phyloP scores from a whole-genome alignment of 192 early-diverging fungal species.

The Backusella tuberculispora region DNA sequence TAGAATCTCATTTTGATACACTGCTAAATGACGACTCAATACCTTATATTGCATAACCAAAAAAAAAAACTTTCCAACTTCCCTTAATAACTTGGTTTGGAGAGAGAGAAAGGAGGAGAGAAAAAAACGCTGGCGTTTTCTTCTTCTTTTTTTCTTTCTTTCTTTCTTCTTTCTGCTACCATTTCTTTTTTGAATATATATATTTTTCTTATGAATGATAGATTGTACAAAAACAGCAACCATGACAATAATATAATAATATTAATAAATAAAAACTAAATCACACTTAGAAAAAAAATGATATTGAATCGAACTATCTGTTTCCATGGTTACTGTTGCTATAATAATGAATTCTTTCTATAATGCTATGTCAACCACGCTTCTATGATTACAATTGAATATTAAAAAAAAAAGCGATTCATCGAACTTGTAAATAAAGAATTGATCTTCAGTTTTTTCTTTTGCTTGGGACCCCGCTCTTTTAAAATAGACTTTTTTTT shows the following conservation, averaged over 20 bases:
- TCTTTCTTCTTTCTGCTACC: neutral
- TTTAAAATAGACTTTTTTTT: neutral
- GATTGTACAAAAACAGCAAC: slow-evolving; percentile 1
- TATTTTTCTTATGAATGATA: slow-evolving; percentile 2
- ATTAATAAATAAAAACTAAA: neutral
- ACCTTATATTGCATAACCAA: slow-evolving; percentile 37
- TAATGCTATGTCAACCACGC: too few relatives aligned
- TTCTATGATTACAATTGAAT: too few relatives aligned
- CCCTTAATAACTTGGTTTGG: neutral
- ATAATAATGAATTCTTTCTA: neutral
- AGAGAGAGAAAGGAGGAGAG: neutral
- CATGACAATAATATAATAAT: neutral
- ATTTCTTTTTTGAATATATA: slow-evolving; percentile 1
- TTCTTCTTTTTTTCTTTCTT: neutral
- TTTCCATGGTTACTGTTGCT: neutral
- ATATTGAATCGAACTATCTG: neutral
- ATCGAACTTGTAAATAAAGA: neutral
- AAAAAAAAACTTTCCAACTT: neutral
- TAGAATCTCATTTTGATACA: slow-evolving; percentile 31
- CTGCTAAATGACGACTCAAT: slow-evolving; percentile 24
- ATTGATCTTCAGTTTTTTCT: neutral
- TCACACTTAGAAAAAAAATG: neutral
- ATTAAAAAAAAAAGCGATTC: neutral
- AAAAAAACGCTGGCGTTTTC: slow-evolving; percentile 20
- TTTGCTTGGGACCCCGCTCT: slow-evolving; percentile 6